A percentile compares a stretch with the other conserved stretches of the same genome.
phyloP scores from a whole-genome alignment of 306 rosid genomes.

The Prunus mira region DNA sequence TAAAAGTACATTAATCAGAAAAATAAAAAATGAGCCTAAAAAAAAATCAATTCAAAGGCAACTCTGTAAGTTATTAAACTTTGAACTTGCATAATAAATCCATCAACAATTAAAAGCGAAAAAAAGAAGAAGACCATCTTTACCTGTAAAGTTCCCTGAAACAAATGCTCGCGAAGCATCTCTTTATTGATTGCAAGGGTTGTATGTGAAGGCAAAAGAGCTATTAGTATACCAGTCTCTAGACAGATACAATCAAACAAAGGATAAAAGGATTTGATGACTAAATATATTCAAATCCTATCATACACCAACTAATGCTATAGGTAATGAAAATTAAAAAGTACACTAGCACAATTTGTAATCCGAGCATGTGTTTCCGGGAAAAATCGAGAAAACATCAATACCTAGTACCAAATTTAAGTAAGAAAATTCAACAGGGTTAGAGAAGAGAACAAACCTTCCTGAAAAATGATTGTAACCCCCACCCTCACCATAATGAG shows the following conservation, averaged over 20 bases:
- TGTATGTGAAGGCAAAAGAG: slow-evolving; percentile 10
- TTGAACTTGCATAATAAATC: neutral
- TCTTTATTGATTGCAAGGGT: slow-evolving; percentile 35
- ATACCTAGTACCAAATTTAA: neutral
- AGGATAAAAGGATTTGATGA: neutral
- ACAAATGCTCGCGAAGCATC: slow-evolving; percentile 99
- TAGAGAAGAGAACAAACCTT: slow-evolving; percentile 46
- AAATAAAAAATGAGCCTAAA: neutral
- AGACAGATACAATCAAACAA: neutral
- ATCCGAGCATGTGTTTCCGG: neutral
- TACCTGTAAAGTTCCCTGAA: slow-evolving; percentile 98
- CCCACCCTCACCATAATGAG: slow-evolving; percentile 90
- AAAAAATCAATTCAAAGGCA: neutral
- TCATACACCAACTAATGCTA: neutral
- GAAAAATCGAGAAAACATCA: neutral
- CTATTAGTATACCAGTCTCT: slow-evolving; percentile 3
- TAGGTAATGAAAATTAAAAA: neutral
- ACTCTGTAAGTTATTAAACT: neutral
- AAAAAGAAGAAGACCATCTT: neutral
- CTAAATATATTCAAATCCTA: neutral
- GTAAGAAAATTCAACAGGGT: neutral
- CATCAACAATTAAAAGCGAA: neutral
- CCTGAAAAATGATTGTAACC: slow-evolving; percentile 94
- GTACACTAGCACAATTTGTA: neutral
- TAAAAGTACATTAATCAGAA: neutral